phyloP scores from a whole-genome alignment of 2,329 filamentous ascomycete species.

The Botryotinia convoluta region DNA sequence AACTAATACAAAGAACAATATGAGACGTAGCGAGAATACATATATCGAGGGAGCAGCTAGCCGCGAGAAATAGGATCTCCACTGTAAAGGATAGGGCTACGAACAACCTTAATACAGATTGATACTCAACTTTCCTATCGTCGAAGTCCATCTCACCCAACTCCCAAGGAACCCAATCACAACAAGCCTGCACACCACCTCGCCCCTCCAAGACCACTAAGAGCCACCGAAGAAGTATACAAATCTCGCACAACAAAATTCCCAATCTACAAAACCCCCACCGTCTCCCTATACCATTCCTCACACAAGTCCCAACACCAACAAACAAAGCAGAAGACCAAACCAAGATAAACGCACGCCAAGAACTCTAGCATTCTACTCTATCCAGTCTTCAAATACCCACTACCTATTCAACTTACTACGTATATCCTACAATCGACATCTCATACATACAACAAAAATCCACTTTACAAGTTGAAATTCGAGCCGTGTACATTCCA shows the following conservation, averaged over 20 bases:
- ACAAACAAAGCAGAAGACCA: rapidly evolving
- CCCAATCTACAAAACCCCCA: too few species aligned
- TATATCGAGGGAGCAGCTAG: background rate
- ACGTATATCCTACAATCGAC: background rate
- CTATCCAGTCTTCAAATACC: background rate
- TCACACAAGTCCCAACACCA: background rate
- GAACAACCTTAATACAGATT: rapidly evolving
- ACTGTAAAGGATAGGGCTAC: background rate
- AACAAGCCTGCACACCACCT: background rate
- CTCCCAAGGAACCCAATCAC: background rate
- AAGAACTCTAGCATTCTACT: background rate
- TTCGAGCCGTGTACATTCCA: rapidly evolving
- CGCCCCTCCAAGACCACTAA: background rate
- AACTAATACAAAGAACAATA: background rate
- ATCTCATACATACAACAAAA: background rate
- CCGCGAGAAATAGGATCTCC: background rate
- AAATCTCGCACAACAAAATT: background rate
- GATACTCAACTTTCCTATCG: background rate
- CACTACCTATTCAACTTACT: background rate
- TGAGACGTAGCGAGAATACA: too few species aligned
- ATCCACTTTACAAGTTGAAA: background rate
- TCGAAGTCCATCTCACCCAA: background rate
- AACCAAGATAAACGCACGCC: background rate
- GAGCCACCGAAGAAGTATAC: background rate
- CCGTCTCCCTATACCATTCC: background rate